phyloP scores from a whole-genome alignment of 2,329 filamentous ascomycete species.

The Xylaria sp. region DNA sequence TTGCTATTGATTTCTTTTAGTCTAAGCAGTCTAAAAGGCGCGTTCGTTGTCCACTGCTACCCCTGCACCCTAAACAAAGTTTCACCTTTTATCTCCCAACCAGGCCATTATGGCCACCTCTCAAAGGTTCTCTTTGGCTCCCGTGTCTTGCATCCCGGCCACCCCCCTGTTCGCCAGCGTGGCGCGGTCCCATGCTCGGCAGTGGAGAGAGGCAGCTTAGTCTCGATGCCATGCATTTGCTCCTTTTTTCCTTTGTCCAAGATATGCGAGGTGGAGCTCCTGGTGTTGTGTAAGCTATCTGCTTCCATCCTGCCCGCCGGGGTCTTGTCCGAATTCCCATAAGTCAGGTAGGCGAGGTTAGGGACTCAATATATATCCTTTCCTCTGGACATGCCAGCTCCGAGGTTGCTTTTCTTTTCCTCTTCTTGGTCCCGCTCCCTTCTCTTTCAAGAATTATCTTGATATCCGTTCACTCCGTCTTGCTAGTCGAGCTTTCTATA shows the following conservation, averaged over 20 bases:
- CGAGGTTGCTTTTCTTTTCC: constrained; percentile 21
- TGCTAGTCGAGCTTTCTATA: constrained; percentile 45
- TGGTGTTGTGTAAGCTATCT: constrained; percentile 16
- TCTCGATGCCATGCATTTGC: constrained; percentile 26
- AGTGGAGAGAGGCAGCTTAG: constrained; percentile 28
- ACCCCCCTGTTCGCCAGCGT: constrained; percentile 39
- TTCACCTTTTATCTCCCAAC: constrained; percentile 29
- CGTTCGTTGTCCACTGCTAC: constrained; percentile 18
- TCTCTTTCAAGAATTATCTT: constrained; percentile 42
- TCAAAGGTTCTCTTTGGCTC: constrained; percentile 42
- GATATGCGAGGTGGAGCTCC: constrained; percentile 28
- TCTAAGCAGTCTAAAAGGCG: constrained; percentile 2
- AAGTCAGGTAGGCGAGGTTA: constrained; percentile 1
- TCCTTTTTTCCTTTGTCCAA: constrained; percentile 32
- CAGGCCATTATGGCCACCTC: constrained; percentile 34
- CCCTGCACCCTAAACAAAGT: constrained; percentile 33
- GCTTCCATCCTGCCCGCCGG: constrained; percentile 2
- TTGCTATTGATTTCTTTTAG: constrained; percentile 8
- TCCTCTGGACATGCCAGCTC: constrained; percentile 36
- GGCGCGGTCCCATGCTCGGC: constrained; percentile 32
- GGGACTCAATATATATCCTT: constrained; percentile 45
- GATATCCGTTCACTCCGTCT: constrained; percentile 44
- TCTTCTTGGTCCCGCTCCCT: constrained; percentile 34
- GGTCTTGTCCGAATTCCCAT: constrained; percentile 25
- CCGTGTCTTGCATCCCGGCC: constrained; percentile 33